These are phyloP conservation scores for Penicillium sp. DNA, from an alignment of 2,329 filamentous ascomycete genomes.

Conservation along the genomic window DNA sequence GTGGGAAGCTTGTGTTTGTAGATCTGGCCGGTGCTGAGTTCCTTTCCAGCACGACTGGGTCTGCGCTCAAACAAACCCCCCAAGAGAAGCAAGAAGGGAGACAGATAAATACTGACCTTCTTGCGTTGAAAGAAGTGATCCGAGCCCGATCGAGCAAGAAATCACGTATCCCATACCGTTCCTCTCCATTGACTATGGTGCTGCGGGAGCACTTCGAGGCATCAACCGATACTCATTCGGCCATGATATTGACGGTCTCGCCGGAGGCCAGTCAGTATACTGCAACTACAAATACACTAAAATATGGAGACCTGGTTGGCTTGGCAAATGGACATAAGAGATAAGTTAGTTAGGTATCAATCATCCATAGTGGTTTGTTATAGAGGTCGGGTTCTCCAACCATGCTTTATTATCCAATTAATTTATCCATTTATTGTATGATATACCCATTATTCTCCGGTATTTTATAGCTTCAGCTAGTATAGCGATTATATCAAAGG, in stretches of 20 bases:
- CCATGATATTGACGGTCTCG: slow-evolving; percentile 45
- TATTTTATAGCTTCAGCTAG: background rate
- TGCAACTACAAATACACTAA: slow-evolving; percentile 47
- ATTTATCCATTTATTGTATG: background rate
- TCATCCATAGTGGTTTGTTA: background rate
- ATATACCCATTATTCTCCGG: background rate
- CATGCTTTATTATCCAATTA: background rate
- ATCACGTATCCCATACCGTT: slow-evolving; percentile 43
- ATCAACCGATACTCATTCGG: slow-evolving; percentile 28
- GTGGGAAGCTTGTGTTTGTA: slow-evolving; percentile 48
- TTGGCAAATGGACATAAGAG: slow-evolving; percentile 1
- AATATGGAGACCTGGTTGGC: slow-evolving; percentile 47
- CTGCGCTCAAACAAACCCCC: slow-evolving; percentile 31
- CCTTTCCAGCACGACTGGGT: slow-evolving; percentile 32
- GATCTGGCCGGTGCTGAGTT: slow-evolving; percentile 50
- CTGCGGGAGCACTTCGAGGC: slow-evolving; percentile 41
- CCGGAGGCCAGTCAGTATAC: slow-evolving; percentile 38
- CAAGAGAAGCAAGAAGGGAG: slow-evolving; percentile 45
- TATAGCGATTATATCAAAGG: too few species aligned
- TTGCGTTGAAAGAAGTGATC: slow-evolving; percentile 51
- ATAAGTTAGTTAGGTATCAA: background rate
- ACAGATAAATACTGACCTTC: slow-evolving; percentile 49
- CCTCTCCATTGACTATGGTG: slow-evolving; percentile 47
- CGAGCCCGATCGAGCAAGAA: slow-evolving; percentile 40
- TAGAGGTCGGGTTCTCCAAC: background rate